These are phyloP conservation scores for Blyttiomyces sp. DNA, from an alignment of 371 early-diverging fungal genomes.

Conservation along the genomic window DNA sequence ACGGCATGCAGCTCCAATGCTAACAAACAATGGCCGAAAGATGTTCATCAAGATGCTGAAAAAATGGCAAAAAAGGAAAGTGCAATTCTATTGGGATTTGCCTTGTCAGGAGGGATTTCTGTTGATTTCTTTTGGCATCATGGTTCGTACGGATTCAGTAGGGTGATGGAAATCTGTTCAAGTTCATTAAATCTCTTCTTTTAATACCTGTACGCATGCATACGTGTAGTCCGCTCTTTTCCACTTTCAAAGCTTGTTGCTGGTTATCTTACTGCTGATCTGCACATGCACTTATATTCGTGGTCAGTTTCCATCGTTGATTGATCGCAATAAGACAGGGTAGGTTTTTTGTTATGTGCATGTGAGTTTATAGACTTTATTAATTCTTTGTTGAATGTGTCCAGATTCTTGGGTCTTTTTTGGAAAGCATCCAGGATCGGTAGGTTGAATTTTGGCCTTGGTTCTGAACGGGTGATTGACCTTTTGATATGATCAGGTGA, in stretches of 20 bases:
- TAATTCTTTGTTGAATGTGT: background rate
- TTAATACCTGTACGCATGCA: too few relatives aligned
- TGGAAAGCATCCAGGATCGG: conserved; percentile 87
- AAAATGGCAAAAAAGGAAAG: too few relatives aligned
- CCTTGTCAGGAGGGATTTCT: too few relatives aligned
- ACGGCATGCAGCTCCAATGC: too few relatives aligned
- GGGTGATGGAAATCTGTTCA: too few relatives aligned
- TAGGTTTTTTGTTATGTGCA: background rate
- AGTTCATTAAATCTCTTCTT: too few relatives aligned
- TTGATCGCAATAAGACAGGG: conserved; percentile 57
- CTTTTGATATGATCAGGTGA: conserved; percentile 35
- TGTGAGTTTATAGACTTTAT: background rate
- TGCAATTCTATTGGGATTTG: too few relatives aligned
- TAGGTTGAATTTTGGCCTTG: background rate
- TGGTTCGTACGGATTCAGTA: too few relatives aligned
- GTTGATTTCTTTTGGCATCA: too few relatives aligned
- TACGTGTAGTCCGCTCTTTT: conserved; percentile 80
- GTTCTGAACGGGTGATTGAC: background rate
- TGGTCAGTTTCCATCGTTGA: conserved; percentile 66
- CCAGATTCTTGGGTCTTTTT: conserved; percentile 70
- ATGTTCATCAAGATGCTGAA: too few relatives aligned
- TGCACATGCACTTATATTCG: conserved; percentile 78
- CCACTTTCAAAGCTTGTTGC: conserved; percentile 73
- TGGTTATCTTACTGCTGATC: conserved; percentile 67
- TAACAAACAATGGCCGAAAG: too few relatives aligned